phyloP scores from a whole-genome alignment of 768 basidiomycete genomes.

The Mycena olivaceomarginata region DNA sequence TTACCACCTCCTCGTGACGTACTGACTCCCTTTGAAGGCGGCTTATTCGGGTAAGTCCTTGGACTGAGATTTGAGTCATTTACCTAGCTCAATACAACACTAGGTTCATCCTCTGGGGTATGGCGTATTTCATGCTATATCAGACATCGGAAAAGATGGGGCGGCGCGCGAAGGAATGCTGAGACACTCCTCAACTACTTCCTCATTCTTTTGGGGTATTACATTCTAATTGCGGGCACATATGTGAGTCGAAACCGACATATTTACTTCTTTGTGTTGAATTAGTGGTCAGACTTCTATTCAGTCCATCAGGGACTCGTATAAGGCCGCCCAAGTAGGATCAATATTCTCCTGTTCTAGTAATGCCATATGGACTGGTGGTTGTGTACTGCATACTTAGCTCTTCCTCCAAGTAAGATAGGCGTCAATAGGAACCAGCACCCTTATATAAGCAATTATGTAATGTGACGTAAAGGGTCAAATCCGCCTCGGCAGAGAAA shows the following conservation, averaged over 20 bases:
- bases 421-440: too few relatives aligned
- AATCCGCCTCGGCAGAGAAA: too few relatives aligned
- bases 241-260: background rate
- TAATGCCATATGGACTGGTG: background rate
- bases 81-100: background rate
- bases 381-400: background rate
- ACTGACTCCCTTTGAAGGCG: background rate
- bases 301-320: slow-evolving; percentile 1
- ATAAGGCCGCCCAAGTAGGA: background rate
- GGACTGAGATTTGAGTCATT: background rate
- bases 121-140: background rate
- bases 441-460: too few relatives aligned
- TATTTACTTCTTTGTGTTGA: background rate
- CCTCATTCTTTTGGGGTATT: background rate
- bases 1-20: background rate
- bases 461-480: too few relatives aligned
- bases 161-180: background rate
- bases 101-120: slow-evolving; percentile 4
- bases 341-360: background rate
- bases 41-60: background rate
- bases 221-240: background rate
- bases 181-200: background rate
- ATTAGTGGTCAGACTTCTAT: background rate
- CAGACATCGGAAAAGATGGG: background rate
- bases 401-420: slow-evolving; percentile 1